Conservation (phyloP, 176 grass and related monocot genomes). For the Oryza glumipatula region DNA sequence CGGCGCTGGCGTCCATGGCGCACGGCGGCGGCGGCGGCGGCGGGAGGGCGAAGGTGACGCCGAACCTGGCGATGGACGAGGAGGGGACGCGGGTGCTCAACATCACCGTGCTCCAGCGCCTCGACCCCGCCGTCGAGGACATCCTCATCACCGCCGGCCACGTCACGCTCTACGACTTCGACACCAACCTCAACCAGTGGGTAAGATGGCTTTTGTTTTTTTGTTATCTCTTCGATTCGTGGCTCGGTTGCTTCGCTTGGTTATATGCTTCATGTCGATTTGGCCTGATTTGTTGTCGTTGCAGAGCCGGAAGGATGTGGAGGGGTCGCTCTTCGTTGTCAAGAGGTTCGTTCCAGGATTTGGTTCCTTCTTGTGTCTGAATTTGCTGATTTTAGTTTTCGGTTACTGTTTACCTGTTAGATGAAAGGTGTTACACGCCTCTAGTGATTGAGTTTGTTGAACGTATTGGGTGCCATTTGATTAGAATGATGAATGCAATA, state of each 20-base stretch:
- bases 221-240: neutral
- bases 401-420: neutral
- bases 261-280: neutral
- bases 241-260: neutral
- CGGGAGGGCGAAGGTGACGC: slow-evolving; percentile 55
- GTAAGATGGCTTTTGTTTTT: neutral
- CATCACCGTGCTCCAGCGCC: slow-evolving; percentile 67
- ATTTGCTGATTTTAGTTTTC: neutral
- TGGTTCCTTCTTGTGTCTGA: neutral
- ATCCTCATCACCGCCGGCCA: slow-evolving; percentile 68
- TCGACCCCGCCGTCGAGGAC: slow-evolving; percentile 59
- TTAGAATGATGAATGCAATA: neutral
- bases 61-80: slow-evolving; percentile 49
- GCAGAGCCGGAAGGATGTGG: slow-evolving; percentile 79
- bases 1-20: slow-evolving; percentile 44
- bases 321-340: slow-evolving; percentile 75
- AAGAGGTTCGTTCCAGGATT: slow-evolving; percentile 51
- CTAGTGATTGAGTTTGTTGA: neutral
- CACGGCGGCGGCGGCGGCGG: slow-evolving; percentile 39
- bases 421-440: neutral
- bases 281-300: neutral
- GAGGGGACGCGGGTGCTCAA: slow-evolving; percentile 67
- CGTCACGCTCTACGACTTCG: slow-evolving; percentile 74
- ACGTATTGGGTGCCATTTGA: neutral
- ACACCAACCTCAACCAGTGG: slow-evolving; percentile 64